These are phyloP conservation scores for Tulasnella sp. DNA, from an alignment of 768 basidiomycete species.

Conservation along the genomic window DNA sequence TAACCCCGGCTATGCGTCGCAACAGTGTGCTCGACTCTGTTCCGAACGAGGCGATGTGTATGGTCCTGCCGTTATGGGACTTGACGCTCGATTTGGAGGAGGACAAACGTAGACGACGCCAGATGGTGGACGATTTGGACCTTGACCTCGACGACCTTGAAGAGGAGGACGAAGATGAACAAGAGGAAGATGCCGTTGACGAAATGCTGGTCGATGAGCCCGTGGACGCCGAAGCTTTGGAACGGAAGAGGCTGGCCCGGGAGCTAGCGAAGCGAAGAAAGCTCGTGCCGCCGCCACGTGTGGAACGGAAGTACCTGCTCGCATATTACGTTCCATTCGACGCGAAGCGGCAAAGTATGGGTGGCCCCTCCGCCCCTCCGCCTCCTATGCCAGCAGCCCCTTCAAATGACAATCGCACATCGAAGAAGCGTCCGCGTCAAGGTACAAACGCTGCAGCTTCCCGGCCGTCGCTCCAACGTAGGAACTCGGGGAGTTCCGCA, in stretches of 20 bases:
- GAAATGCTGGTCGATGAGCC: background rate
- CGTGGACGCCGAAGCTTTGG: background rate
- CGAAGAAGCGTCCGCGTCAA: slow-evolving; percentile 37
- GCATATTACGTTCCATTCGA: slow-evolving; percentile 68
- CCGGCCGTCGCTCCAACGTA: slow-evolving; percentile 25
- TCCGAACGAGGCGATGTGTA: slow-evolving; percentile 63
- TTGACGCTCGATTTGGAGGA: slow-evolving; percentile 10
- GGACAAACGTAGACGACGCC: slow-evolving; percentile 21
- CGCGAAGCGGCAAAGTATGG: slow-evolving; percentile 22
- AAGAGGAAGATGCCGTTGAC: slow-evolving; percentile 7
- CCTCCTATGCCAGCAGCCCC: background rate
- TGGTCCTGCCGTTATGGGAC: slow-evolving; percentile 76
- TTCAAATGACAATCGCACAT: slow-evolving; percentile 26
- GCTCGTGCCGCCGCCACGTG: slow-evolving; percentile 31
- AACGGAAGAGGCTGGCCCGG: background rate
- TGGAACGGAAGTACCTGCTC: slow-evolving; percentile 61
- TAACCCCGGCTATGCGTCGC: background rate
- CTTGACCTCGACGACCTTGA: slow-evolving; percentile 21
- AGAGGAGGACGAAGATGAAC: slow-evolving; percentile 12
- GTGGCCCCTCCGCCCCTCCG: slow-evolving; percentile 21
- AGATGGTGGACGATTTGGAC: slow-evolving; percentile 26
- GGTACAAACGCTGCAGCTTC: slow-evolving; percentile 25
- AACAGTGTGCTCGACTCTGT: slow-evolving; percentile 48
- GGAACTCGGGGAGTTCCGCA: slow-evolving; percentile 35
- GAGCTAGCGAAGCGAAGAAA: background rate